phyloP scores from a whole-genome alignment of 768 basidiomycete species.

The Kwoniella europaea region DNA sequence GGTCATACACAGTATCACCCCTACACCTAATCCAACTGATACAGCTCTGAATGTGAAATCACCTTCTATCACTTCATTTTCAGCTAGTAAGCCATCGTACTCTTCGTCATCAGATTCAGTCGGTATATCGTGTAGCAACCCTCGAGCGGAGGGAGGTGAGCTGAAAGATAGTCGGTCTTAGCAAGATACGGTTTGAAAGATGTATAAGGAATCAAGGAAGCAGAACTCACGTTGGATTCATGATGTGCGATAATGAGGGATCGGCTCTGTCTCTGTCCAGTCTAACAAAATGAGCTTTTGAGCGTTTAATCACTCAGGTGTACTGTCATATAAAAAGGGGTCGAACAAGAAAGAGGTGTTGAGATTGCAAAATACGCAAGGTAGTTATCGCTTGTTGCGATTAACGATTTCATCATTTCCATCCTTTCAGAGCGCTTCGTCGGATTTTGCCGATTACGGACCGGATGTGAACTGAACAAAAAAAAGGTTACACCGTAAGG shows the following conservation, averaged over 20 bases:
- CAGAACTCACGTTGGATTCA: slow-evolving; percentile 22
- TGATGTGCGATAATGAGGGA: neutral
- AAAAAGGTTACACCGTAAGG: slow-evolving; percentile 29
- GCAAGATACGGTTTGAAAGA: neutral
- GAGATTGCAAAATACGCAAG: too few relatives aligned
- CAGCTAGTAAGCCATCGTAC: slow-evolving; percentile 12
- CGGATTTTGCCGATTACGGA: slow-evolving; percentile 9
- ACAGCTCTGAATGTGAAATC: slow-evolving; percentile 66
- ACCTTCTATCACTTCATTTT: slow-evolving; percentile 36
- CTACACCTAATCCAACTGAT: slow-evolving; percentile 68
- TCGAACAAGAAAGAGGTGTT: too few relatives aligned
- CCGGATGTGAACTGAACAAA: slow-evolving; percentile 2
- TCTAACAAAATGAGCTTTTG: too few relatives aligned
- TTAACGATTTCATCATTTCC: neutral
- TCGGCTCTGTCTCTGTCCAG: too few relatives aligned
- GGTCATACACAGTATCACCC: slow-evolving; percentile 74
- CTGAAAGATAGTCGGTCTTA: neutral
- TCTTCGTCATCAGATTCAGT: slow-evolving; percentile 33
- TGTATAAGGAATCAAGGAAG: too few relatives aligned
- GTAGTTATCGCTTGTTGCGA: too few relatives aligned
- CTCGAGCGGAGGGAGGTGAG: slow-evolving; percentile 21
- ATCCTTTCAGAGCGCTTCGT: neutral
- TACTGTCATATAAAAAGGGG: neutral
- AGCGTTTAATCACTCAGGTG: neutral
- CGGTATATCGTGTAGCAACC: slow-evolving; percentile 4